phyloP scores from a whole-genome alignment of 2,329 filamentous ascomycete genomes.

The Aspergillus sp. region DNA sequence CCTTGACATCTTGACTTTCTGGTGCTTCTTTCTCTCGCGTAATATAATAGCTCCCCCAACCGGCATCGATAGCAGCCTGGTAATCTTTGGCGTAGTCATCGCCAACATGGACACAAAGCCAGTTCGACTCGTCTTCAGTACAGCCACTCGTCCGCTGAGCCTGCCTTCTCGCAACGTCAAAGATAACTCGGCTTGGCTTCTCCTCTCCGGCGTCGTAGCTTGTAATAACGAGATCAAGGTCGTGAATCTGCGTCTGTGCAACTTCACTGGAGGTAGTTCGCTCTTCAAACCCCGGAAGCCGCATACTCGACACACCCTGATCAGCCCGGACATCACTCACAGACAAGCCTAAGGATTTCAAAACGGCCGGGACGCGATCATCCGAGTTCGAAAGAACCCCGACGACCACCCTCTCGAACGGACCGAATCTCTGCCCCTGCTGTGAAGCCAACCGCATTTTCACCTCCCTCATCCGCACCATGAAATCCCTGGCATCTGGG shows the following conservation, averaged over 20 bases:
- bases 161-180: conserved; percentile 29
- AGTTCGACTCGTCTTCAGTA: conserved; percentile 8
- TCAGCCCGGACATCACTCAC: conserved; percentile 29
- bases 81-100: conserved; percentile 39
- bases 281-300: conserved; percentile 15
- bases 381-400: conserved; percentile 42
- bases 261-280: conserved; percentile 1
- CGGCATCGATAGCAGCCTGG: conserved; percentile 27
- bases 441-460: conserved; percentile 3
- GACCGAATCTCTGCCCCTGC: conserved; percentile 5
- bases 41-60: conserved; percentile 31
- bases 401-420: conserved; percentile 30
- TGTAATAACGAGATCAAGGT: conserved; percentile 39
- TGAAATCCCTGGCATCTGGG: conserved; percentile 32
- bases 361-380: conserved; percentile 33
- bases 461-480: conserved; percentile 21
- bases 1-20: conserved; percentile 4
- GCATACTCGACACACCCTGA: conserved; percentile 20
- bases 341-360: conserved; percentile 31
- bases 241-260: conserved; percentile 10
- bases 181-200: conserved; percentile 36
- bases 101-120: conserved; percentile 36
- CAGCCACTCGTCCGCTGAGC: conserved; percentile 13
- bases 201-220: conserved; percentile 41
- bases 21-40: conserved; percentile 11